A percentile compares a stretch with the other conserved stretches of the same genome.
Conservation (phyloP, 371 early-diverging fungal genomes). For the Mortierella sp. region DNA sequence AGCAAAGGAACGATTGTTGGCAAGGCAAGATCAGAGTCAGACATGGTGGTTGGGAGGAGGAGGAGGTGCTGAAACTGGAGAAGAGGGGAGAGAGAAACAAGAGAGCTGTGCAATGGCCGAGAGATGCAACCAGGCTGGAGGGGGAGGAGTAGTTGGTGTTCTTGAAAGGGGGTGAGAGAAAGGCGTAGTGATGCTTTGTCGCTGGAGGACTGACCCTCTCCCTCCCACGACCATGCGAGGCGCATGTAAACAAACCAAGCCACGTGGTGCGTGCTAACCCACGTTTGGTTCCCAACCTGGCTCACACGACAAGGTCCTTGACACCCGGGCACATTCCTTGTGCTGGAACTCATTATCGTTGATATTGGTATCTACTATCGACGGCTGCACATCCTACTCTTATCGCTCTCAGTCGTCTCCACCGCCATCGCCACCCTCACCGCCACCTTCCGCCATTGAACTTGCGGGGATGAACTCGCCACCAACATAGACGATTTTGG, state of each 20-base stretch:
- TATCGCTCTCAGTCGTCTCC: not conserved
- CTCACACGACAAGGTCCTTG: too few species aligned
- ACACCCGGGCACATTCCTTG: too few species aligned
- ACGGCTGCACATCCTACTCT: too few species aligned
- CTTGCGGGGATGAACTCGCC: slow-evolving; percentile 29
- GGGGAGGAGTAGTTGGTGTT: not conserved
- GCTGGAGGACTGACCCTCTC: too few species aligned
- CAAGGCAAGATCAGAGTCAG: slow-evolving; percentile 52
- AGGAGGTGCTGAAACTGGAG: not conserved
- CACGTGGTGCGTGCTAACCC: too few species aligned
- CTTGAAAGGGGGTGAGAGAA: not conserved
- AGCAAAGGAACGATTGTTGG: slow-evolving; percentile 49
- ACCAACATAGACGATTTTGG: slow-evolving; percentile 17
- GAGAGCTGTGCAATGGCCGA: not conserved
- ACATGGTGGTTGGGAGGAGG: slow-evolving; percentile 30
- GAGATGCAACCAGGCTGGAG: not conserved
- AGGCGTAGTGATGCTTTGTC: not conserved
- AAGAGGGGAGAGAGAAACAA: not conserved
- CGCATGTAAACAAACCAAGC: too few species aligned
- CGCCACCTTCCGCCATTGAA: slow-evolving; percentile 21
- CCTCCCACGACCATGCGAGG: too few species aligned
- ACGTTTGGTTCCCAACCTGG: too few species aligned
- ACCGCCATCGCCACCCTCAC: slow-evolving; percentile 35
- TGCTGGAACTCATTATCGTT: not conserved
- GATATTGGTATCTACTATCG: too few species aligned